Base-by-base conservation (phyloP, 495 filamentous ascomycete species). In the Podospora tetraspora region DNA sequence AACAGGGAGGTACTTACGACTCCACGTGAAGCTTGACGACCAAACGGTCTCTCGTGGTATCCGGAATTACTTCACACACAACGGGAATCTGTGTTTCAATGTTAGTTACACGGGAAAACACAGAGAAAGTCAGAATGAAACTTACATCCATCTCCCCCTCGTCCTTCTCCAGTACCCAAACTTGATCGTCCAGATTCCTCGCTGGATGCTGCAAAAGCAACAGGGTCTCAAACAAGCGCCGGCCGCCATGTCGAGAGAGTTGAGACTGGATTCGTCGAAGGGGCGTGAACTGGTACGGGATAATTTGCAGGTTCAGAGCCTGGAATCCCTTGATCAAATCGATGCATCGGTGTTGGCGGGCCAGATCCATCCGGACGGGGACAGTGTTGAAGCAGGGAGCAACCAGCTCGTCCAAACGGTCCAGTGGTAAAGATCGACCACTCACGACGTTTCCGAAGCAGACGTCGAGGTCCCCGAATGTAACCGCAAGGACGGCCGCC, bases 321-420 rank as follows among this genome's bases (percentile, higher is more conserved):
- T 92, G 88, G 8, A 91, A 80, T 1, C 74, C 73, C 32, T 80
- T 81, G 67, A 83, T 79, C 19, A 91, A 70, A 10, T 88, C 84
- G n/a, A 79, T 61, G 64, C 87, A 87, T 19, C 74, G 69, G 62
- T 82, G 66, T 62, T 73, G 24, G 59, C 66, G 12, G 63, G 78
- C 73, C n/a, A 89, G 62, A 30, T 85, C 74, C 63, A 90, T 75
- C 22, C 93, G 84, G n/a, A 92, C 78, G 1, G 94, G 92, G 23
- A 97, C 81, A 0, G 94, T 97, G 68, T 94, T 96, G 79, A 97
- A 95, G 74, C 92, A 92, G 1, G 94, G 94, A 1, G 90, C 89
- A 23, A 96, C 85, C 10, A 97, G 86, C 6, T 87, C 81, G 13
- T 92, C 85, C 29, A 94, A 82, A 4, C 84, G 82, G 24, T 89